These are phyloP conservation scores for Kappamyces sp. DNA, from an alignment of 192 early-diverging fungal species.

Conservation along the genomic window DNA sequence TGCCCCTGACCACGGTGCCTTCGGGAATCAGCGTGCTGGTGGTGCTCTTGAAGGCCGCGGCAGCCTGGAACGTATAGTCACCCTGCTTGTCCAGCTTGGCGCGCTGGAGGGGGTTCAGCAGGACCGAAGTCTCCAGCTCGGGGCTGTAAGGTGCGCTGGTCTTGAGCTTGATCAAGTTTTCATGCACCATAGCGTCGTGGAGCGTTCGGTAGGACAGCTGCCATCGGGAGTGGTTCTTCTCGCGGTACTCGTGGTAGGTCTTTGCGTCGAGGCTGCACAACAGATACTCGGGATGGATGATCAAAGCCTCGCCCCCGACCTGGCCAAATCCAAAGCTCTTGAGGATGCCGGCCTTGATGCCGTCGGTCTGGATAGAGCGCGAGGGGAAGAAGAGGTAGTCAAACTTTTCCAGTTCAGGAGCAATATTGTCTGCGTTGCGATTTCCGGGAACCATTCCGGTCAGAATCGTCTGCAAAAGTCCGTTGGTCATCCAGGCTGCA, in stretches of 20 bases:
- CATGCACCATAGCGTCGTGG: slow-evolving; percentile 78
- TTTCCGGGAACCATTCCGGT: slow-evolving; percentile 87
- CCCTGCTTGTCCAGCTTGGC: slow-evolving; percentile 71
- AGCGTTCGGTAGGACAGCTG: slow-evolving; percentile 79
- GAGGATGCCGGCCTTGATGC: slow-evolving; percentile 82
- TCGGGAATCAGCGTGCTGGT: slow-evolving; percentile 20
- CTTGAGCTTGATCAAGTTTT: slow-evolving; percentile 83
- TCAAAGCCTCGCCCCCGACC: slow-evolving; percentile 81
- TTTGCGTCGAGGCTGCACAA: slow-evolving; percentile 64
- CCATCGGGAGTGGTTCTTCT: slow-evolving; percentile 64
- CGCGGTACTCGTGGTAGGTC: slow-evolving; percentile 65
- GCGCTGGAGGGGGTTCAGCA: slow-evolving; percentile 81
- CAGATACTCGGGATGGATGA: slow-evolving; percentile 84
- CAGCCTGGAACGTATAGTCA: slow-evolving; percentile 56
- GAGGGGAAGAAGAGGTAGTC: slow-evolving; percentile 79
- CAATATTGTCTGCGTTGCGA: slow-evolving; percentile 83
- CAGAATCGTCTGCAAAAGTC: slow-evolving; percentile 76
- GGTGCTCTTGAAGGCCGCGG: slow-evolving; percentile 19
- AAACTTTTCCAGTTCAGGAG: slow-evolving; percentile 64
- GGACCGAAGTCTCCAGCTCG: slow-evolving; percentile 71
- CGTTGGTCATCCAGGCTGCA: slow-evolving; percentile 95
- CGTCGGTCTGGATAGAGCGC: slow-evolving; percentile 80
- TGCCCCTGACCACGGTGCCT: slow-evolving; percentile 43
- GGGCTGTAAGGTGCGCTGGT: slow-evolving; percentile 76
- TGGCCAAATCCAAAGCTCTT: slow-evolving; percentile 96